Percentiles rank a stretch among this genome's conserved stretches.
phyloP scores from a whole-genome alignment of 345 rosid species.

The Corchorus olitorius region DNA sequence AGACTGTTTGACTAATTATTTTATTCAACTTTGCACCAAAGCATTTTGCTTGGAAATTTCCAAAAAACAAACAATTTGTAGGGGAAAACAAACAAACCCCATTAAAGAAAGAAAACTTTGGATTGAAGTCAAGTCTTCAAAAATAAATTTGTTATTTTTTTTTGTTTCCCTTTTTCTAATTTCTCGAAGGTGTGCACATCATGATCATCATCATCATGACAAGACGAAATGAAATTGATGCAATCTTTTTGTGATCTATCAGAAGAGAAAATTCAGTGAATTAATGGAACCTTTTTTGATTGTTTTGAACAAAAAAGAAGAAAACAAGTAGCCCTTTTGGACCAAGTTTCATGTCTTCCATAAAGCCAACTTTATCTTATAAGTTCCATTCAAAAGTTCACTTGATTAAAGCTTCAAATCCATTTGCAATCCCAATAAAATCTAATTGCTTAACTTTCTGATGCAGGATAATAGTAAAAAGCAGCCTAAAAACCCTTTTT shows the following conservation, averaged over 20 bases:
- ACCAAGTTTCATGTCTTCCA: not conserved
- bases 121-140: not conserved
- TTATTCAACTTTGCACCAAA: not conserved
- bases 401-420: conserved; percentile 7
- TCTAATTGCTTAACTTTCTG: not conserved
- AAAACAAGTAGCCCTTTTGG: not conserved
- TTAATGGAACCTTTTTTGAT: conserved; percentile 11
- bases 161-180: not conserved
- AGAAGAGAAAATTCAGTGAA: not conserved
- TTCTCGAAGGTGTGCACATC: not conserved
- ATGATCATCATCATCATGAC: not conserved
- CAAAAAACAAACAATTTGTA: not conserved
- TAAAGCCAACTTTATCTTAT: conserved; percentile 2
- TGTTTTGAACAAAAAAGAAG: not conserved
- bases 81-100: not conserved
- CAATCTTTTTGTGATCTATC: conserved; percentile 7
- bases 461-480: not conserved
- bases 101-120: not conserved
- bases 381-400: conserved; percentile 24
- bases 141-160: not conserved
- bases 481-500: not conserved
- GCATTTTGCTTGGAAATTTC: not conserved
- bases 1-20: not conserved
- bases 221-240: not conserved
- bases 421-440: not conserved